phyloP scores from a whole-genome alignment of 768 basidiomycete species.

The Mycena capillaripes region DNA sequence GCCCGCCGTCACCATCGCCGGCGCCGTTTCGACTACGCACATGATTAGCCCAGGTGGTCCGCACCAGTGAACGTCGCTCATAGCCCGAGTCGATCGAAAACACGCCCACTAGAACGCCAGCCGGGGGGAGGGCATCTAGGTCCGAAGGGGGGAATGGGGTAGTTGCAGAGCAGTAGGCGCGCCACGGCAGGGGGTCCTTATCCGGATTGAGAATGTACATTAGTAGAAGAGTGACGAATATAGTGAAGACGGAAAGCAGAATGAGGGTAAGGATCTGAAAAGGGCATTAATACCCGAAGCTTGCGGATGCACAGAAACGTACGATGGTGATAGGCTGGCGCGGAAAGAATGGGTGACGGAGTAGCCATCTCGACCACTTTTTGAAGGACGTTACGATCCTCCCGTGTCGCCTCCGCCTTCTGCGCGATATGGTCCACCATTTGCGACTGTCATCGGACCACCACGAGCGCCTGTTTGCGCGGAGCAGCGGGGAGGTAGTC shows the following conservation, averaged over 20 bases:
- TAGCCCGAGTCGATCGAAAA: constrained; percentile 90
- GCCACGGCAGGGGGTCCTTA: constrained; percentile 95
- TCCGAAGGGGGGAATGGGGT: constrained; percentile 77
- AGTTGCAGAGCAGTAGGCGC: constrained; percentile 84
- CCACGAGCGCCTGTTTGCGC: constrained; percentile 51
- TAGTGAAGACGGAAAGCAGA: constrained; percentile 84
- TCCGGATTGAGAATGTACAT: constrained; percentile 96
- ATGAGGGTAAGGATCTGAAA: constrained; percentile 77
- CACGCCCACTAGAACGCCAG: constrained; percentile 89
- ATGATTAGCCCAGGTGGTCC: constrained; percentile 92
- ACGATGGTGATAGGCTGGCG: constrained; percentile 87
- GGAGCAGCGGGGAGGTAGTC: constrained; percentile 61
- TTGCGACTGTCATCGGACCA: constrained; percentile 62
- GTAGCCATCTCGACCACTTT: constrained; percentile 66
- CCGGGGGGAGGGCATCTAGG: constrained; percentile 83
- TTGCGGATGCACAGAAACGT: constrained; percentile 47
- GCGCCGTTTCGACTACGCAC: constrained; percentile 83
- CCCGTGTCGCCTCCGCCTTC: constrained; percentile 67
- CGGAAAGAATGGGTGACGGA: constrained; percentile 84
- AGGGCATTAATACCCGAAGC: constrained; percentile 27
- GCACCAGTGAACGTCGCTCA: constrained; percentile 88
- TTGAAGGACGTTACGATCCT: constrained; percentile 64
- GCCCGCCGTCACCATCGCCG: constrained; percentile 73
- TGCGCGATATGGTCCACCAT: constrained; percentile 71
- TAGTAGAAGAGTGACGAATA: constrained; percentile 87